A percentile compares a stretch with the other conserved stretches of the same genome.
Conservation (phyloP, 495 filamentous ascomycete species). For the Penicillium paradoxum region DNA sequence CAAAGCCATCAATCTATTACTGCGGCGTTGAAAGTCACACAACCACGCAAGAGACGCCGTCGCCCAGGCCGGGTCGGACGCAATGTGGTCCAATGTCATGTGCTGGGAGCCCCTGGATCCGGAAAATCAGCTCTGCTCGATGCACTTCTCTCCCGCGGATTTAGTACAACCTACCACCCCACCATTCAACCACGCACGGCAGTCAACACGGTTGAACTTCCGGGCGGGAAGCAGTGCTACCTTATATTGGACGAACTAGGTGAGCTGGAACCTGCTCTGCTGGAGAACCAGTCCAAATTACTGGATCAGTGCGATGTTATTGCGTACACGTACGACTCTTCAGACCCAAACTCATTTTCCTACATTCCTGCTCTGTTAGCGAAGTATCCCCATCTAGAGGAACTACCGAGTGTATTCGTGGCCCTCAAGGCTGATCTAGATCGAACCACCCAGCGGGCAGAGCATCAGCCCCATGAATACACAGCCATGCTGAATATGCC, state of each 20-base stretch:
- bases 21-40: slow-evolving; percentile 84
- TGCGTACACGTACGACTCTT: slow-evolving; percentile 94
- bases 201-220: slow-evolving; percentile 94
- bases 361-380: slow-evolving; percentile 80
- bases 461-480: slow-evolving; percentile 90
- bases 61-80: slow-evolving; percentile 81
- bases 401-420: slow-evolving; percentile 82
- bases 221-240: slow-evolving; percentile 94
- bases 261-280: slow-evolving; percentile 86
- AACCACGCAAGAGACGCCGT: slow-evolving; percentile 75
- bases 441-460: slow-evolving; percentile 86
- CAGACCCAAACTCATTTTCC: slow-evolving; percentile 88
- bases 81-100: slow-evolving; percentile 93
- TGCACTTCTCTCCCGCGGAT: slow-evolving; percentile 83
- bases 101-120: slow-evolving; percentile 75
- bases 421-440: slow-evolving; percentile 92
- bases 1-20: slow-evolving; percentile 63
- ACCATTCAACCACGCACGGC: slow-evolving; percentile 91
- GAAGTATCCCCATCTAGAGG: slow-evolving; percentile 75
- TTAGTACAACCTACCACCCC: slow-evolving; percentile 80
- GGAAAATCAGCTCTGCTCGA: slow-evolving; percentile 89
- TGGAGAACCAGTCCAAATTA: slow-evolving; percentile 89
- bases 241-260: slow-evolving; percentile 93
- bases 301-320: slow-evolving; percentile 89
- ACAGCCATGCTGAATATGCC: slow-evolving; percentile 69